A percentile compares a stretch with the other conserved stretches of the same genome.
These are phyloP conservation scores for Neofusicoccum umdonicola DNA, from an alignment of 2,329 filamentous ascomycete genomes.

Conservation along the genomic window DNA sequence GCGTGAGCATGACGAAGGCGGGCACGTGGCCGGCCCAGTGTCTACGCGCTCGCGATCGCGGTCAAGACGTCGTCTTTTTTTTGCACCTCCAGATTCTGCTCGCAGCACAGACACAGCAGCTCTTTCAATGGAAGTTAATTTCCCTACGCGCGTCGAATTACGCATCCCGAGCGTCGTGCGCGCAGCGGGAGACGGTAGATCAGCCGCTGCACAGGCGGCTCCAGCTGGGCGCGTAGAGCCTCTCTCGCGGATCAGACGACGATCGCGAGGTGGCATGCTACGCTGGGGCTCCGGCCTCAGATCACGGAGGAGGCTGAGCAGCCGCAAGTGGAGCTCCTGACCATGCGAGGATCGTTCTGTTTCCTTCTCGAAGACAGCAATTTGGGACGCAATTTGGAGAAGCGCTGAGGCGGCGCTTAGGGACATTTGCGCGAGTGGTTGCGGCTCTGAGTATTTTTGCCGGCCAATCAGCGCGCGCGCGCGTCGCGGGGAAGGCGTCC, in stretches of 20 bases:
- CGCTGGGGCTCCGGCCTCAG: neutral
- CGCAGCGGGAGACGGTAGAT: constrained; percentile 2
- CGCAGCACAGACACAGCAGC: constrained; percentile 1
- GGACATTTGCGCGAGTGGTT: neutral
- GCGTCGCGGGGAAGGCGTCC: constrained; percentile 4
- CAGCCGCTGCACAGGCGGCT: constrained; percentile 14
- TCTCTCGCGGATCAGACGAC: constrained; percentile 12
- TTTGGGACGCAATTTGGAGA: neutral
- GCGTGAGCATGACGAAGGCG: neutral
- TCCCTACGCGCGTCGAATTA: constrained; percentile 3
- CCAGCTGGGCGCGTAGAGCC: constrained; percentile 2
- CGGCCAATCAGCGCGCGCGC: constrained; percentile 4
- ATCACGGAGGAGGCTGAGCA: constrained; percentile 15
- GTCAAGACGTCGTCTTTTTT: neutral
- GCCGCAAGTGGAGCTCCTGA: neutral
- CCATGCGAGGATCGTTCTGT: constrained; percentile 3
- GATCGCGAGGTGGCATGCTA: constrained; percentile 2
- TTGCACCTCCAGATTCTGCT: neutral
- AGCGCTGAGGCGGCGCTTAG: constrained; percentile 9
- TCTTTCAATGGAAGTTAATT: neutral
- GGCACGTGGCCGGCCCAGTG: neutral
- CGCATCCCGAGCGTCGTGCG: neutral
- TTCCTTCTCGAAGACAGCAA: constrained; percentile 4
- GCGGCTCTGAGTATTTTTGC: constrained; percentile 13
- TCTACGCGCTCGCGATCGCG: neutral